Evolutionary conservation across 257 asterid genomes (phyloP).

Genomic region (Apocynum venetum): DNA sequence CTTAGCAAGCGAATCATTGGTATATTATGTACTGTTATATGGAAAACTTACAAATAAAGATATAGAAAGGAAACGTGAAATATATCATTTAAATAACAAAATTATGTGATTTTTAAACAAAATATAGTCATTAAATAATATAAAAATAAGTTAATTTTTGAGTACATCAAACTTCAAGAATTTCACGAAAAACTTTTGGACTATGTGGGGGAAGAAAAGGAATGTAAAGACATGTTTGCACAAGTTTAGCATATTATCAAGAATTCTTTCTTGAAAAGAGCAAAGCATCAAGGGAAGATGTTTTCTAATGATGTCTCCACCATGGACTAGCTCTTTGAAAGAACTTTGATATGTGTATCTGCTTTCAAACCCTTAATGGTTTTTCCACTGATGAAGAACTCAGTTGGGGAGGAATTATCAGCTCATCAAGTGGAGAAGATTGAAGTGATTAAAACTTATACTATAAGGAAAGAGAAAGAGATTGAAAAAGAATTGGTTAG

Average conservation of each 20-base stretch:
- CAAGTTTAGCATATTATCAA: conserved; percentile 22
- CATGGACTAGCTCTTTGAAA: conserved; percentile 33
- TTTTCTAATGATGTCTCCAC: conserved; percentile 19
- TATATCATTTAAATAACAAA: too few species aligned
- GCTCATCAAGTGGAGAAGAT: background rate
- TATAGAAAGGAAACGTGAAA: too few species aligned
- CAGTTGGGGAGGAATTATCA: conserved; percentile 4
- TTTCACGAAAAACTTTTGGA: conserved; percentile 8
- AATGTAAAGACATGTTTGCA: conserved; percentile 15
- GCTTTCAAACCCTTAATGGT: conserved; percentile 31
- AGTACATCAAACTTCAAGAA: conserved; percentile 6
- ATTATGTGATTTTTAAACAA: too few species aligned
- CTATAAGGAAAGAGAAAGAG: conserved; percentile 14
- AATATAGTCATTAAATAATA: too few species aligned
- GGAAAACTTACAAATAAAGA: too few species aligned
- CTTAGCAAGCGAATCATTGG: too few species aligned
- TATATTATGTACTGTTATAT: too few species aligned
- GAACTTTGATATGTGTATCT: conserved; percentile 20
- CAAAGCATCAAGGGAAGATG: conserved; percentile 15
- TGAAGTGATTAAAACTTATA: conserved; percentile 7
- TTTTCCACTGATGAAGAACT: conserved; percentile 10
- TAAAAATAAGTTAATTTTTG: too few species aligned
- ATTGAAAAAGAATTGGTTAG: conserved; percentile 22
- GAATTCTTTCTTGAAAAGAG: conserved; percentile 12
- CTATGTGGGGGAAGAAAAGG: background rate